phyloP scores from a whole-genome alignment of 2,329 filamentous ascomycete species.

The Periconia digitata region DNA sequence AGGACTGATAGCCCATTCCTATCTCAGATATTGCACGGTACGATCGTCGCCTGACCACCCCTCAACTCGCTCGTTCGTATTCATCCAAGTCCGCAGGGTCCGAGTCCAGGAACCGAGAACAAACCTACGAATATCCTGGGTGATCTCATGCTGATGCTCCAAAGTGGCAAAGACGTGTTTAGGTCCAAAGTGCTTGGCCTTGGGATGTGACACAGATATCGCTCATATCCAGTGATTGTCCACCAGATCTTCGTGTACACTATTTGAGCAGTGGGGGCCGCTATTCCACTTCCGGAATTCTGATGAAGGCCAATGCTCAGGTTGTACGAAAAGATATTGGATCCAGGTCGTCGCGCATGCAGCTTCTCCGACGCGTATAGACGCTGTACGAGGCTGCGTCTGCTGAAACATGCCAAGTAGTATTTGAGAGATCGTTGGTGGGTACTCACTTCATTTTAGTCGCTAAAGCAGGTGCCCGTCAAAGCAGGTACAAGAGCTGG shows the following conservation, averaged over 20 bases:
- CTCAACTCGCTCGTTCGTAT: constrained; percentile 7
- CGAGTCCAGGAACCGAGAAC: constrained; percentile 22
- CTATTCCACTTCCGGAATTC: constrained; percentile 7
- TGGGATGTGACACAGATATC: constrained; percentile 7
- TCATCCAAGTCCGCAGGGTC: constrained; percentile 28
- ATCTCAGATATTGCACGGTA: neutral
- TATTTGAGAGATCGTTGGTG: constrained; percentile 3
- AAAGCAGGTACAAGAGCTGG: neutral
- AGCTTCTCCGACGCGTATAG: constrained; percentile 10
- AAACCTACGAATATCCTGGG: constrained; percentile 18
- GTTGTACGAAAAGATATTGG: constrained; percentile 17
- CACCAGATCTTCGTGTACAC: constrained; percentile 12
- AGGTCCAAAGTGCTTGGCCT: constrained; percentile 17
- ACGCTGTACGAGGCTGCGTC: constrained; percentile 9
- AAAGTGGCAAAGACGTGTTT: constrained; percentile 23
- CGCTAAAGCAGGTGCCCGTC: neutral
- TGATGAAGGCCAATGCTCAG: constrained; percentile 1
- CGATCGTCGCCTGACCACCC: neutral
- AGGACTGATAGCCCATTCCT: constrained; percentile 7
- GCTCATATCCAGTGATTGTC: constrained; percentile 11
- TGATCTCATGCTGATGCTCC: constrained; percentile 11
- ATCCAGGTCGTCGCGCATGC: constrained; percentile 7
- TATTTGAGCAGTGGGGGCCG: constrained; percentile 10
- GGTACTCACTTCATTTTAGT: constrained; percentile 17
- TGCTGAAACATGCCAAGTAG: constrained; percentile 14